Evolutionary conservation across 2,329 filamentous ascomycete genomes (phyloP), one percentile per base, ranked within the genome.

Genomic region (Sporothrix humicola): DNA sequence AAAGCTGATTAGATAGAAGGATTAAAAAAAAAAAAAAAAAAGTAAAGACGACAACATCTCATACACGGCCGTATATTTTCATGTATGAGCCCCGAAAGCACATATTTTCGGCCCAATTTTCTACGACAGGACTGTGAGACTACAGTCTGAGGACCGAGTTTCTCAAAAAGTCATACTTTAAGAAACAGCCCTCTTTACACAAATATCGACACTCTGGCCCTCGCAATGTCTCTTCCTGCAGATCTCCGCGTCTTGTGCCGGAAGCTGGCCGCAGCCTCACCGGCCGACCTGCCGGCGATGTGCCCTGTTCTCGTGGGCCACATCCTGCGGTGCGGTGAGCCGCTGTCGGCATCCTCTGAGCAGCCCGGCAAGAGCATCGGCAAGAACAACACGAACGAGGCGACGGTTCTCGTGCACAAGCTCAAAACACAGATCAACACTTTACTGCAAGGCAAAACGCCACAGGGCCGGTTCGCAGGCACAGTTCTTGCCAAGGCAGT

Each of bases 401-500:
- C 86, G 59, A 83, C 90, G 0, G 84, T 92, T n/a, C 87, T 94
- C 23, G 87, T 96, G 0, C 93, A 97, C 82, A 95, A 93, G 80
- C 86, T 97, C 78, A 93, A 92, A 80, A 93, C 92, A 4, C 90
- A 93, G 71, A 85, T 97, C 74, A 91, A 90, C 1, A 90, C 92
- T 13, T 85, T 98, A 15, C 84, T 98, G 48, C 92, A 93, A 79
- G 94, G 95, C 73, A 91, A 91, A 74, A 93, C 84, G 66, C 80
- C 89, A 2, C 89, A 94, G 77, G 93, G 91, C 59, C 89, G 93
- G 78, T 97, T 95, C 83, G 88, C 91, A 20, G 94, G 91, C 7
- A 89, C 93, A 59, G 90, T 92, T 17, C 83, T 98, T 68, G 88
- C 94, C 81, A 98, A 98, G 83, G 89, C 92, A 3, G 85, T 91